Evolutionary conservation across 106 monocot genomes (phyloP).

Genomic region (Xerophyta viscosa): DNA sequence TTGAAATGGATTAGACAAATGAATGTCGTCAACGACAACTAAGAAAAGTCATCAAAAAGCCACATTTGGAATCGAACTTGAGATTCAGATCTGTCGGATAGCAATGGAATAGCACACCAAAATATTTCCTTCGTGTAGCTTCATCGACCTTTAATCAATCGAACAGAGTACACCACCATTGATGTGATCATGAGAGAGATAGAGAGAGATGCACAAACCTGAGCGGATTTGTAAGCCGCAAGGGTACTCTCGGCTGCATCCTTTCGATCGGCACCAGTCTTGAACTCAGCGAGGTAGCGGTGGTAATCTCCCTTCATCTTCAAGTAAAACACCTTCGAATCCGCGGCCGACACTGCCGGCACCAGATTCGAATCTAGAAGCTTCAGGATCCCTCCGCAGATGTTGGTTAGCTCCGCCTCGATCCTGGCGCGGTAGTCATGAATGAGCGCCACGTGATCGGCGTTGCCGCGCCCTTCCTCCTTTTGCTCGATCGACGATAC

Average conservation of each 20-base stretch:
- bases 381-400: no score
- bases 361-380: slow-evolving; percentile 26
- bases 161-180: no score
- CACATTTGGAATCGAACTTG: no score
- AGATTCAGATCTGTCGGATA: no score
- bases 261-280: slow-evolving; percentile 24
- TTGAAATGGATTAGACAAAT: no score
- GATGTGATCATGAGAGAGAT: no score
- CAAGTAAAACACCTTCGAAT: slow-evolving; percentile 36
- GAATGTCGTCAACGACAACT: no score
- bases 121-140: no score
- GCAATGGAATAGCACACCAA: no score
- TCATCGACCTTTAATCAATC: no score
- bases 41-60: no score
- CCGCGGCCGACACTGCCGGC: slow-evolving; percentile 18
- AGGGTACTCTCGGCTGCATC: slow-evolving; percentile 31
- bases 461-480: slow-evolving; percentile 36
- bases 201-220: slow-evolving; percentile 3
- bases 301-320: slow-evolving; percentile 49
- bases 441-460: slow-evolving; percentile 23
- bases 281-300: slow-evolving; percentile 31
- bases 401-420: slow-evolving; percentile 32
- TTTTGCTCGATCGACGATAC: no score
- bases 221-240: slow-evolving; percentile 28
- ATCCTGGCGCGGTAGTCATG: slow-evolving; percentile 29